Percentiles rank a stretch among this genome's conserved stretches.
Conservation (phyloP, 1,284 basidiomycete genomes). For the Neotropicomus parvogracilis region DNA sequence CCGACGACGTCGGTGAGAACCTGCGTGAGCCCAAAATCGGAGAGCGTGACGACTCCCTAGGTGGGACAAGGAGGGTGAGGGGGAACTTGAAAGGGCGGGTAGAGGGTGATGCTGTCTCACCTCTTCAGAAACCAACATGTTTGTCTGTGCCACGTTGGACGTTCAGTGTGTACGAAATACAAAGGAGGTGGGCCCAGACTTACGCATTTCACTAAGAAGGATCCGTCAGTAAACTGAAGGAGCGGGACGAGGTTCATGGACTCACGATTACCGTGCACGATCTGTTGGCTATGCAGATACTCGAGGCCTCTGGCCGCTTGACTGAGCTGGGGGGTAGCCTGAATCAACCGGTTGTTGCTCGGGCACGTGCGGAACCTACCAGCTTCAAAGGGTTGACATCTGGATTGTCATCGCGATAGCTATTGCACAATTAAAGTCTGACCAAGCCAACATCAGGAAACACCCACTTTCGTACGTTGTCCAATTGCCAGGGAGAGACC, state of each 20-base stretch:
- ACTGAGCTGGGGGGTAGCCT: slow-evolving; percentile 34
- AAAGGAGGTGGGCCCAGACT: slow-evolving; percentile 21
- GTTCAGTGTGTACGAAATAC: slow-evolving; percentile 6
- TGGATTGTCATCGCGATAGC: slow-evolving; percentile 38
- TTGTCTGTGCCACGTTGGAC: slow-evolving; percentile 37
- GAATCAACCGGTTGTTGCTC: slow-evolving; percentile 1
- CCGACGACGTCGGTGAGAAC: slow-evolving; percentile 52
- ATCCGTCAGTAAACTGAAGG: background rate
- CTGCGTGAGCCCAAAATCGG: slow-evolving; percentile 62
- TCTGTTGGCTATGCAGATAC: slow-evolving; percentile 47
- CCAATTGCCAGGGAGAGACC: slow-evolving; percentile 59
- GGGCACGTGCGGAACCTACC: slow-evolving; percentile 31
- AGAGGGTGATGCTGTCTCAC: slow-evolving; percentile 20
- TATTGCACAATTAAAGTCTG: slow-evolving; percentile 19
- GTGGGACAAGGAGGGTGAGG: background rate
- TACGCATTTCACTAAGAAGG: slow-evolving; percentile 54
- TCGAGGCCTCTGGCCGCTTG: slow-evolving; percentile 51
- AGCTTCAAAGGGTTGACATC: slow-evolving; percentile 40
- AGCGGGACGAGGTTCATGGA: slow-evolving; percentile 3
- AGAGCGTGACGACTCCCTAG: slow-evolving; percentile 51
- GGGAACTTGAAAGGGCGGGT: background rate
- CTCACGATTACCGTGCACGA: slow-evolving; percentile 57
- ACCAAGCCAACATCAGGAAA: background rate
- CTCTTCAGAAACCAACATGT: slow-evolving; percentile 47
- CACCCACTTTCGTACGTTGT: slow-evolving; percentile 50